phyloP scores from a whole-genome alignment of 1,139 yeast species.

The Geotrichum bryndzae region DNA sequence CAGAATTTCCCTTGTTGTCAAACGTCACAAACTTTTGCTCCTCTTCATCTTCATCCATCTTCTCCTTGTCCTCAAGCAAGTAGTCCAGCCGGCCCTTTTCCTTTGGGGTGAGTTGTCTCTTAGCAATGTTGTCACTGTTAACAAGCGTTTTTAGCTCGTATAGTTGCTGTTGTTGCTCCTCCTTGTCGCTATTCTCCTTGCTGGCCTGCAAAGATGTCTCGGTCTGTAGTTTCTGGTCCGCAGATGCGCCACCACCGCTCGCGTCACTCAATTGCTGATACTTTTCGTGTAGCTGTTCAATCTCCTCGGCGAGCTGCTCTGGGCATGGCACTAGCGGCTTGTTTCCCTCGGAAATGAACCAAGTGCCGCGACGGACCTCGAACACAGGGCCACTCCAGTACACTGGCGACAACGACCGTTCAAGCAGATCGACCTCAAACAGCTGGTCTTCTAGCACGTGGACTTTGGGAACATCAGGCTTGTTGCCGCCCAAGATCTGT shows the following conservation, averaged over 20 bases:
- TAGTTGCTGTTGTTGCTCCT: neutral
- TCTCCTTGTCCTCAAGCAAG: neutral
- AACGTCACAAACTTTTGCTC: neutral
- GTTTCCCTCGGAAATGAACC: constrained; percentile 61
- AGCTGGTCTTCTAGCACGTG: constrained; percentile 78
- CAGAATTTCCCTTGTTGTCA: constrained; percentile 3
- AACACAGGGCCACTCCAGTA: constrained; percentile 89
- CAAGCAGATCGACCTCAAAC: constrained; percentile 59
- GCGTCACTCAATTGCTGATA: constrained; percentile 18
- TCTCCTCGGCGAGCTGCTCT: constrained; percentile 45
- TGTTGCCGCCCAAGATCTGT: neutral
- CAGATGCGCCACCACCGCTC: neutral
- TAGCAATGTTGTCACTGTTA: neutral
- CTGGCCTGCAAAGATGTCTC: neutral
- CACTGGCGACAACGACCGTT: constrained; percentile 55
- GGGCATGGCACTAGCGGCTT: constrained; percentile 47
- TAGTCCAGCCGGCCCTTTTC: neutral
- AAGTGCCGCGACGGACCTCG: constrained; percentile 76
- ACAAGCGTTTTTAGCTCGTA: neutral
- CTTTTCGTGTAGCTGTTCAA: constrained; percentile 55
- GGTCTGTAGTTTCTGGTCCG: constrained; percentile 15
- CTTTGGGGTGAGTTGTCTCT: neutral
- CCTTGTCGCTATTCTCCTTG: constrained; percentile 1
- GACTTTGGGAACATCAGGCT: constrained; percentile 27
- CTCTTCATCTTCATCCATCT: neutral